Percentiles rank a stretch among this genome's conserved stretches.
Evolutionary conservation across 768 basidiomycete genomes (phyloP).

Genomic region (Steccherinum ochraceum): DNA sequence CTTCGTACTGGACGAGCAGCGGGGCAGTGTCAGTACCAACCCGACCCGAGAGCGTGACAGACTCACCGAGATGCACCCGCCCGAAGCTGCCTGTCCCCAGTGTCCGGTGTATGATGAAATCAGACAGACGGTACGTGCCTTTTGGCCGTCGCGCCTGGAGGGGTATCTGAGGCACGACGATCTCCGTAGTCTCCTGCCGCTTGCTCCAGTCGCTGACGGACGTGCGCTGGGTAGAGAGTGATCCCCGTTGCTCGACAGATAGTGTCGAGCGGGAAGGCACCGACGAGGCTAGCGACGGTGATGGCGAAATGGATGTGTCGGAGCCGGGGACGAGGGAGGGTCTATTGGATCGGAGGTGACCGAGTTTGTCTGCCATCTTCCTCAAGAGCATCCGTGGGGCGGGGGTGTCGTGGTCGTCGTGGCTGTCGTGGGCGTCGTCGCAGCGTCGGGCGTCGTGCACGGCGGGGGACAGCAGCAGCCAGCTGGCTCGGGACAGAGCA

Average conservation of each 20-base stretch:
- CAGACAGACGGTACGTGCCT: slow-evolving; percentile 63
- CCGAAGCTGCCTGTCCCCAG: slow-evolving; percentile 97
- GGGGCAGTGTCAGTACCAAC: neutral
- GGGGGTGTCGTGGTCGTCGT: neutral
- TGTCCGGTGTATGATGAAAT: slow-evolving; percentile 78
- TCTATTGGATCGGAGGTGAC: neutral
- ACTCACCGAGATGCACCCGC: slow-evolving; percentile 81
- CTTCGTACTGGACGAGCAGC: slow-evolving; percentile 57
- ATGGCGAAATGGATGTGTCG: slow-evolving; percentile 11
- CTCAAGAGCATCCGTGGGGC: neutral
- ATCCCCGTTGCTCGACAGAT: slow-evolving; percentile 46
- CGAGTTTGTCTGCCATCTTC: neutral
- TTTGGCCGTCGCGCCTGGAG: slow-evolving; percentile 42
- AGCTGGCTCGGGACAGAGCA: no score
- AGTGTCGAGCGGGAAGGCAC: slow-evolving; percentile 7
- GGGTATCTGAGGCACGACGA: slow-evolving; percentile 18
- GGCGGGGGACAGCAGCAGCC: no score
- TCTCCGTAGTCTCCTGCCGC: slow-evolving; percentile 4
- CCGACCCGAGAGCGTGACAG: neutral
- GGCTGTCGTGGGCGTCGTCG: no score
- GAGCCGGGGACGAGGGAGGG: neutral
- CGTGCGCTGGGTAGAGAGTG: slow-evolving; percentile 64
- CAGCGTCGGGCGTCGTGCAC: no score
- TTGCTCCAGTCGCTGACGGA: slow-evolving; percentile 46
- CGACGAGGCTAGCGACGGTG: slow-evolving; percentile 17